These are phyloP conservation scores for Ehretia macrophylla DNA, from an alignment of 257 asterid species.

Conservation along the genomic window DNA sequence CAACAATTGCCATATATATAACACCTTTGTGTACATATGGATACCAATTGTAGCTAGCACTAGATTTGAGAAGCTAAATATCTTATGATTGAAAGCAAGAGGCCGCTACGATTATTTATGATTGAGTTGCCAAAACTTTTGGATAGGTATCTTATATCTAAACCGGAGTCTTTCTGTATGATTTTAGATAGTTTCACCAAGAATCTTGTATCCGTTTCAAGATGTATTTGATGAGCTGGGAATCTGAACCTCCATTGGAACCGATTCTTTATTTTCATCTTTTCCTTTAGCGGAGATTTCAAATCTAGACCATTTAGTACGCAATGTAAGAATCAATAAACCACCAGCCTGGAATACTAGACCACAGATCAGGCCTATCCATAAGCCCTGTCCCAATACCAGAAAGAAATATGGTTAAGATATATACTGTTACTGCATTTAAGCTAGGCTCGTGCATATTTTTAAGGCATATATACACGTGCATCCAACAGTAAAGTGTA, in stretches of 20 bases:
- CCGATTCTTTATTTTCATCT: neutral
- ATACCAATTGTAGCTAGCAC: too few species aligned
- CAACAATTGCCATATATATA: too few species aligned
- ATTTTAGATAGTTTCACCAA: too few species aligned
- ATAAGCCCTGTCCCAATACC: conserved; percentile 46
- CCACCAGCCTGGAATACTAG: conserved; percentile 47
- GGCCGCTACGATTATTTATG: too few species aligned
- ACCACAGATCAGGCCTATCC: conserved; percentile 75
- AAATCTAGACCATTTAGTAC: conserved; percentile 50
- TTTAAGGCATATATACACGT: neutral
- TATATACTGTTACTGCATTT: neutral
- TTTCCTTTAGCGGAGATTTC: conserved; percentile 16
- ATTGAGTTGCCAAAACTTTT: too few species aligned
- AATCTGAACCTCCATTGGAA: neutral
- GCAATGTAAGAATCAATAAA: conserved; percentile 42
- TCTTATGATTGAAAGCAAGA: neutral
- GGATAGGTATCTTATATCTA: too few species aligned
- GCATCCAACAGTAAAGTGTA: neutral
- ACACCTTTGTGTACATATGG: too few species aligned
- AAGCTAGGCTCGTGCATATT: neutral
- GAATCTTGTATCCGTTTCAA: too few species aligned
- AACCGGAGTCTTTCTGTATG: too few species aligned
- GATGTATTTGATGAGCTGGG: neutral
- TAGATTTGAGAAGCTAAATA: too few species aligned
- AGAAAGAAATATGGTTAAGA: neutral